These are phyloP conservation scores for Rhodomyrtus psidioides DNA, from an alignment of 441 rosid genomes.

Conservation along the genomic window DNA sequence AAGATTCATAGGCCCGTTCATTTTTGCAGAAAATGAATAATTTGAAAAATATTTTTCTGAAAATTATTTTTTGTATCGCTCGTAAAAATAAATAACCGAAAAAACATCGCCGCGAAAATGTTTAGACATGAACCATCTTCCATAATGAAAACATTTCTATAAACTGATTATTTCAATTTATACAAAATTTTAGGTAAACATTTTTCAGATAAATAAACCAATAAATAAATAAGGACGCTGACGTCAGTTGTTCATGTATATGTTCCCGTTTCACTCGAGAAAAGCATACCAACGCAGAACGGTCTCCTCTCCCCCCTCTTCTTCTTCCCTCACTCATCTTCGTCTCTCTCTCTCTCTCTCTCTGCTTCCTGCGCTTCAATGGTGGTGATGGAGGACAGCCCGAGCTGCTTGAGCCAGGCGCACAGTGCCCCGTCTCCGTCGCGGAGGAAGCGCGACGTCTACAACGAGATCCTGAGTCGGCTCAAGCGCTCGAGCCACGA, in stretches of 20 bases:
- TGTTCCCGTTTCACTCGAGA: not conserved
- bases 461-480: slow-evolving; percentile 4
- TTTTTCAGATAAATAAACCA: not conserved
- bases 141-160: no score
- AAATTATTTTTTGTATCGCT: no score
- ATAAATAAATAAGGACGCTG: not conserved
- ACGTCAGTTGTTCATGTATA: not conserved
- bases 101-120: no score
- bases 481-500: slow-evolving; percentile 2
- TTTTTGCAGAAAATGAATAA: no score
- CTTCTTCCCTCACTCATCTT: not conserved
- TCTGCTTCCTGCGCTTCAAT: not conserved
- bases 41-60: no score
- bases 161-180: no score
- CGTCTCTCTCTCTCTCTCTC: not conserved
- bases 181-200: no score
- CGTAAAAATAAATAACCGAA: no score
- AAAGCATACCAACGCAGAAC: not conserved
- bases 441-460: slow-evolving; percentile 3
- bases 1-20: no score
- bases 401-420: slow-evolving; percentile 1
- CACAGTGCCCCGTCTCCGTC: not conserved
- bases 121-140: no score
- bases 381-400: slow-evolving; percentile 2
- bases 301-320: not conserved